phyloP scores from a whole-genome alignment of 2,329 filamentous ascomycete species.

The Periglandula ipomoeae region DNA sequence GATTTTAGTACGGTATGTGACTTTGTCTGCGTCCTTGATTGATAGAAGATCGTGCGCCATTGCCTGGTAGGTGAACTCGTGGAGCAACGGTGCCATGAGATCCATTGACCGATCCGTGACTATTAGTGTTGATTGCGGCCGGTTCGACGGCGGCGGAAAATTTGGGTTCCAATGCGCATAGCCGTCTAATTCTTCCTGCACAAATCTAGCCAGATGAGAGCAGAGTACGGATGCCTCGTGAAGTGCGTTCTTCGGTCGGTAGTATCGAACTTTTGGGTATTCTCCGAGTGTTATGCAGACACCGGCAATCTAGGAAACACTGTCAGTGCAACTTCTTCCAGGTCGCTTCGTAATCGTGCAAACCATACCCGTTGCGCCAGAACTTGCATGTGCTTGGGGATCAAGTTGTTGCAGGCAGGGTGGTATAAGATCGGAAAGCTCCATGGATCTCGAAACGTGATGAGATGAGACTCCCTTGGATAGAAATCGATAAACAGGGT shows the following conservation, averaged over 20 bases:
- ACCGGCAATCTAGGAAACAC: conserved; percentile 30
- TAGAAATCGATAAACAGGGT: conserved; percentile 83
- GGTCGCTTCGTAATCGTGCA: not conserved
- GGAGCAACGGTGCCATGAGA: conserved; percentile 73
- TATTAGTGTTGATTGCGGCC: conserved; percentile 74
- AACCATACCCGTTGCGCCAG: conserved; percentile 75
- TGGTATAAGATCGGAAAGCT: conserved; percentile 93
- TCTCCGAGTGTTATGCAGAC: conserved; percentile 90
- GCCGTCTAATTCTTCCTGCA: conserved; percentile 83
- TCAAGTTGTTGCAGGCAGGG: conserved; percentile 75
- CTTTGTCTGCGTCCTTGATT: conserved; percentile 80
- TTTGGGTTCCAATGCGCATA: conserved; percentile 71
- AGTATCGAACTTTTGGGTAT: conserved; percentile 88
- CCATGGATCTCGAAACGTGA: conserved; percentile 90
- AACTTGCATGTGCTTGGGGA: conserved; percentile 72
- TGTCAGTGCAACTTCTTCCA: not conserved
- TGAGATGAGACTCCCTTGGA: conserved; percentile 80
- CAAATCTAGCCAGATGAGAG: conserved; percentile 78
- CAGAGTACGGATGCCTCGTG: conserved; percentile 87
- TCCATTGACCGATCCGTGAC: conserved; percentile 94
- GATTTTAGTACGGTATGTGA: conserved; percentile 71
- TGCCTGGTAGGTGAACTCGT: conserved; percentile 97
- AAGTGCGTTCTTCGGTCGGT: conserved; percentile 60
- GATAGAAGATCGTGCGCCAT: conserved; percentile 93
- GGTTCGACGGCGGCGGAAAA: conserved; percentile 69